Evolutionary conservation across 2,329 filamentous ascomycete genomes (phyloP).

Genomic region (Phialophora chinensis): DNA sequence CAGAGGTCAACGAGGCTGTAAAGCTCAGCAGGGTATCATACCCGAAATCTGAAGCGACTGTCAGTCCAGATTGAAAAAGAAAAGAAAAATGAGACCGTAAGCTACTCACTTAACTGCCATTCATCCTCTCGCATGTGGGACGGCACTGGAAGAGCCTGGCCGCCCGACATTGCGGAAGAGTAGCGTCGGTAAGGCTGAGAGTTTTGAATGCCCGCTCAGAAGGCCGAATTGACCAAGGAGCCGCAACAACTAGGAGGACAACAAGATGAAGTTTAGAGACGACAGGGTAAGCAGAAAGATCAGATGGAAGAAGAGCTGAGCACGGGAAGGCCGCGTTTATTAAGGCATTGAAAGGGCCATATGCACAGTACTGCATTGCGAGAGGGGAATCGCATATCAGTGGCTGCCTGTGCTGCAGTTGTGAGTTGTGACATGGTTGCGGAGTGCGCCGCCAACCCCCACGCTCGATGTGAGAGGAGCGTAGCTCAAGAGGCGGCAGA

Average conservation of each 20-base stretch:
- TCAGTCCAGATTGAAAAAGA: neutral
- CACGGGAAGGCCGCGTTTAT: neutral
- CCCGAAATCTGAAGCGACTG: neutral
- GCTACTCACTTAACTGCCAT: neutral
- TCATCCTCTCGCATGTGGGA: neutral
- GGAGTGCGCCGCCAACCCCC: neutral
- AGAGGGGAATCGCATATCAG: constrained; percentile 1
- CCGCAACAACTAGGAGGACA: neutral
- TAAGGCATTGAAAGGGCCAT: neutral
- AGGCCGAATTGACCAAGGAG: neutral
- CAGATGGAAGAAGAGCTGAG: neutral
- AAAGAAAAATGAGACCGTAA: neutral
- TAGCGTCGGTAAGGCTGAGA: constrained; percentile 1
- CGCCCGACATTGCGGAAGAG: neutral
- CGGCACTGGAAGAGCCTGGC: neutral
- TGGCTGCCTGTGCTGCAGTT: constrained; percentile 4
- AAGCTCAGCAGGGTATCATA: neutral
- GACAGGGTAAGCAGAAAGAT: neutral
- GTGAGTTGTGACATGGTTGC: neutral
- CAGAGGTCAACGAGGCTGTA: neutral
- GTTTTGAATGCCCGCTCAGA: neutral
- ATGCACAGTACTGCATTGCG: constrained; percentile 2
- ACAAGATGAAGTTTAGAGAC: neutral
- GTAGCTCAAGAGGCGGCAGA: neutral
- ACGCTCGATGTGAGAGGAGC: neutral